Evolutionary conservation across 108 stramenopile species (phyloP), one percentile per base, ranked within the genome.

Genomic region (Pseudonitzschia delicatissima): DNA sequence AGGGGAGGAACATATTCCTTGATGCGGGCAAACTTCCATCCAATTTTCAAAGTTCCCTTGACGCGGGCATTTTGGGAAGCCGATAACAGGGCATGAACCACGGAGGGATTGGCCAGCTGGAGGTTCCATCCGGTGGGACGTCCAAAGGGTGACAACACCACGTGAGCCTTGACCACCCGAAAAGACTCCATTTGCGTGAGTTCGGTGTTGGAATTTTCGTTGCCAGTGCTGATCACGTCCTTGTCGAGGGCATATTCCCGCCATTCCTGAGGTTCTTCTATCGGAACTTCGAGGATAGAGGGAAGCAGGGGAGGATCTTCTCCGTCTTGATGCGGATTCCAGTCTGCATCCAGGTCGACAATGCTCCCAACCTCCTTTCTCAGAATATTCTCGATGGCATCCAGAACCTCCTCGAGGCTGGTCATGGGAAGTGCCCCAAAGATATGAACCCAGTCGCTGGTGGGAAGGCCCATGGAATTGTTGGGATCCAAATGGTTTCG

Each of bases 81-180:
- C 3, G 34, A 37, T 39, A 83, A 47, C 32, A 83, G 18, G 12
- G 78, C 74, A 50, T 79, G 37, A 11, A 66, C 75, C n/a, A 78
- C 35, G 28, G 74, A 76, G 29, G 77, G 78, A 67, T 76, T 78
- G 20, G 59, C 21, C 11, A 83, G 62, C 47, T 77, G 69, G 15
- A 83, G 34, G 26, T 67, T 37, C 82, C 82, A 83, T 28, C 82
- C 82, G 26, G 62, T 73, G 28, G 82, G 82, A 44, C 82, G 77
- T 36, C 71, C 77, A 55, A 72, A 76, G 27, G 69, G 62, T 18
- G 82, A 78, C 31, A 83, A 33, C 4, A 75, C 59, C 37, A 76
- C 40, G 42, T 73, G 76, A 9, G 82, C 82, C 40, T 69, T 62
- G 34, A 69, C 33, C 29, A 83, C 53, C 42, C 52, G 57, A 31